Evolutionary conservation across 1,139 yeast genomes (phyloP), one percentile per base, ranked within the genome.

Genomic region (Yamadazyma spencermartinsiae): DNA sequence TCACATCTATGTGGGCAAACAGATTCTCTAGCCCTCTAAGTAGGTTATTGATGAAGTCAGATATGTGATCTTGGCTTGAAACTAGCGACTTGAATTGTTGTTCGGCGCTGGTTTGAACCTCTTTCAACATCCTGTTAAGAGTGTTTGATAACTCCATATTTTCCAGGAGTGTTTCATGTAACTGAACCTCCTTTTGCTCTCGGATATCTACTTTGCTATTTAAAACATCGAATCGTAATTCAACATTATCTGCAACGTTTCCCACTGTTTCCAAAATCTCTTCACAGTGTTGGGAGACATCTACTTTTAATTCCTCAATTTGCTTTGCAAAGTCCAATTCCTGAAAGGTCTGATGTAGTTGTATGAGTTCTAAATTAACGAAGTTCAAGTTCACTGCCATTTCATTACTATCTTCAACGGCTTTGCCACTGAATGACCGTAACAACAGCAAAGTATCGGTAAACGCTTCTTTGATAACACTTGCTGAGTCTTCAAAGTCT

Each of bases 321-420:
- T 39, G 23, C 5, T 41, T 26, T 14, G 35, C 32, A 11, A 51
- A 34, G 2, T 39, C 27, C n/a, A 20, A 17, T 1, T 45, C 37
- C 5, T 30, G 36, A 8, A 50, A 25, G 3, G 30, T 33, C 3
- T 31, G 38, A 11, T 39, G 26, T 2, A 52, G 18, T 11, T 45
- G 40, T n/a, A 32, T 27, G 13, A 55, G 3, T 33, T 51, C 49
- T 4, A 13, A 11, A 8, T 35, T 40, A 9, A 51, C 34, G 28
- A 45, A 44, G 23, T 42, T 43, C 20, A 53, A 37, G 26, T 45
- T 42, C 2, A 42, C 48, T 3, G 48, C 41, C 14, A 52, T 35
- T 31, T 53, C 53, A 4, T 37, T 36, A 1, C 52, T 23, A 26
- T 47, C 39, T 3, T 8, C 29, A 4, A 32, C 43, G 3, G 43